phyloP scores from a whole-genome alignment of 495 filamentous ascomycete genomes.

The Lophiostoma macrostomum region DNA sequence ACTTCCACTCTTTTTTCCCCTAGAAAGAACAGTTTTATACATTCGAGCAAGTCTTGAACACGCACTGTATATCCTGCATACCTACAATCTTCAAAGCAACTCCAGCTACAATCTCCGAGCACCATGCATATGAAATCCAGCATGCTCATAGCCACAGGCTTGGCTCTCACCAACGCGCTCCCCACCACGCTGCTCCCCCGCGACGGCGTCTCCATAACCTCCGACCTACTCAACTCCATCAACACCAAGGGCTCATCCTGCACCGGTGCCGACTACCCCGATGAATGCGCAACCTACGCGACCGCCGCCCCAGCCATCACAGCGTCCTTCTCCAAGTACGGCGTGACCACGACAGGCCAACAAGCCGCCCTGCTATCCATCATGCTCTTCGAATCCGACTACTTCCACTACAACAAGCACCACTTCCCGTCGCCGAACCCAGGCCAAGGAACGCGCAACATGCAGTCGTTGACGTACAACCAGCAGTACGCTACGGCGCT shows the following conservation, averaged over 20 bases:
- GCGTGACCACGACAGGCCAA: conserved; percentile 42
- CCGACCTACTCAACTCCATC: conserved; percentile 51
- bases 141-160: no score
- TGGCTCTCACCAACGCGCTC: no score
- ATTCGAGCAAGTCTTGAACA: no score
- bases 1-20: no score
- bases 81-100: no score
- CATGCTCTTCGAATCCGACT: conserved; percentile 58
- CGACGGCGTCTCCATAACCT: conserved; percentile 32
- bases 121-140: no score
- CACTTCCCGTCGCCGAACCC: conserved; percentile 45
- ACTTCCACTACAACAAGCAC: conserved; percentile 44
- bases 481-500: conserved; percentile 53
- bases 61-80: no score
- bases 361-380: conserved; percentile 40
- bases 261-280: conserved; percentile 40
- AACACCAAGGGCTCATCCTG: conserved; percentile 51
- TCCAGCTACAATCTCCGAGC: no score
- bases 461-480: conserved; percentile 65
- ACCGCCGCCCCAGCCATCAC: conserved; percentile 59
- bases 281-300: conserved; percentile 65
- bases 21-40: no score
- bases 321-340: conserved; percentile 55
- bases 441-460: conserved; percentile 80
- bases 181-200: not conserved